Evolutionary conservation across 2,329 filamentous ascomycete genomes (phyloP).

Genomic region (Cytospora mali): DNA sequence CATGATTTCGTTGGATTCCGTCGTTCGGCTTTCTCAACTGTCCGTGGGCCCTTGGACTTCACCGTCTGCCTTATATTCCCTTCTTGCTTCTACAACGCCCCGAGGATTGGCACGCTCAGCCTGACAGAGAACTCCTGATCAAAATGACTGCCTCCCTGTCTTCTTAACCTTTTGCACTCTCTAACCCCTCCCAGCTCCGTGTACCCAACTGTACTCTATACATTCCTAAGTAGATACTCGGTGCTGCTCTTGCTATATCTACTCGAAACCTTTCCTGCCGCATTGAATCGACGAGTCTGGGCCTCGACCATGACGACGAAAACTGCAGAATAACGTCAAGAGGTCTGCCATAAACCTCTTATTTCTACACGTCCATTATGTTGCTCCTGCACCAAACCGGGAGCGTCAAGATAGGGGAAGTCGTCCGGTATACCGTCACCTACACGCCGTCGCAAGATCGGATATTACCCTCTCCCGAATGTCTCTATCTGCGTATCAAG

Average conservation of each 20-base stretch:
- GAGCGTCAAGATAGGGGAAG: slow-evolving; percentile 90
- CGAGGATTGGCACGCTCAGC: slow-evolving; percentile 14
- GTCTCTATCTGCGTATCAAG: slow-evolving; percentile 83
- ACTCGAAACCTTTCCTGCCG: neutral
- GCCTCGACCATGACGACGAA: slow-evolving; percentile 14
- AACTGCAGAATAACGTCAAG: neutral
- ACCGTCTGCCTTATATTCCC: neutral
- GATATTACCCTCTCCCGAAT: slow-evolving; percentile 81
- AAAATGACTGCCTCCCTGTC: slow-evolving; percentile 7
- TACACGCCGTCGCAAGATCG: slow-evolving; percentile 89
- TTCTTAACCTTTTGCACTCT: no score
- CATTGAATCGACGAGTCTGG: neutral
- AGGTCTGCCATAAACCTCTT: slow-evolving; percentile 2
- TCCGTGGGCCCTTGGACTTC: slow-evolving; percentile 2
- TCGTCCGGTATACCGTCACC: slow-evolving; percentile 87
- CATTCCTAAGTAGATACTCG: slow-evolving; percentile 1
- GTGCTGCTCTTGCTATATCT: neutral
- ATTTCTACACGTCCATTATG: slow-evolving; percentile 56
- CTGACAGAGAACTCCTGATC: slow-evolving; percentile 5
- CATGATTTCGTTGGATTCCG: neutral
- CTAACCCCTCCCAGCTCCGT: no score
- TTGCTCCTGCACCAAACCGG: slow-evolving; percentile 89
- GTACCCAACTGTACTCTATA: slow-evolving; percentile 1
- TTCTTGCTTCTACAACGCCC: neutral
- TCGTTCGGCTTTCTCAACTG: neutral